A percentile compares a stretch with the other conserved stretches of the same genome.
Evolutionary conservation across 2,329 filamentous ascomycete genomes (phyloP).

Genomic region (Scolecobasidium constrictum): DNA sequence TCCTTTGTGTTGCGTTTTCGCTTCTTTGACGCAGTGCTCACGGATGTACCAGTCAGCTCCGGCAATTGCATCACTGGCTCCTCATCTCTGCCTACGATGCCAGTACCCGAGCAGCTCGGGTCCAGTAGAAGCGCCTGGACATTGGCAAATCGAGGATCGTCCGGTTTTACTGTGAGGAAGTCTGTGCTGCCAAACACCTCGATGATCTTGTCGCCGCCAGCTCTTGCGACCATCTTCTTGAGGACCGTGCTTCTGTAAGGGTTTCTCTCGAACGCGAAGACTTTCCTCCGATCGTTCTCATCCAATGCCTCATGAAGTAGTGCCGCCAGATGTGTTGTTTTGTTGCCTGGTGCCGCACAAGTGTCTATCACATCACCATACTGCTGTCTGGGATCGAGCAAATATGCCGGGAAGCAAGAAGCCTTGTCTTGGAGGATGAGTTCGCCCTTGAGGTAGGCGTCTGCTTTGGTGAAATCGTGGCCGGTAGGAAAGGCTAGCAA

Average conservation of each 20-base stretch:
- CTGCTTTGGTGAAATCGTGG: slow-evolving; percentile 59
- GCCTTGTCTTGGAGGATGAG: slow-evolving; percentile 95
- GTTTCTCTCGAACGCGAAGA: slow-evolving; percentile 77
- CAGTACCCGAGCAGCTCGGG: slow-evolving; percentile 90
- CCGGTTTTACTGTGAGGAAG: slow-evolving; percentile 66
- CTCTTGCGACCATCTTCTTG: slow-evolving; percentile 71
- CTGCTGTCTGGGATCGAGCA: slow-evolving; percentile 57
- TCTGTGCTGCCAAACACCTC: slow-evolving; percentile 65
- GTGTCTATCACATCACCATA: slow-evolving; percentile 80
- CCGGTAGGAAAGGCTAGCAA: slow-evolving; percentile 67
- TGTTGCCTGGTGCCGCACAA: slow-evolving; percentile 92
- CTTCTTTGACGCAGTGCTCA: slow-evolving; percentile 18
- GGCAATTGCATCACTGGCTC: slow-evolving; percentile 51
- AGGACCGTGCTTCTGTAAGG: slow-evolving; percentile 59
- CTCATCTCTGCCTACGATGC: slow-evolving; percentile 82
- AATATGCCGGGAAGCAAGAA: slow-evolving; percentile 88
- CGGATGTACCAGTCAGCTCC: slow-evolving; percentile 29
- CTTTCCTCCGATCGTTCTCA: slow-evolving; percentile 25
- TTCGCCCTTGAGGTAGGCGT: slow-evolving; percentile 63
- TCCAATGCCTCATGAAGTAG: slow-evolving; percentile 39
- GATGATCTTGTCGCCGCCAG: slow-evolving; percentile 58
- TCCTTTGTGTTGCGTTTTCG: slow-evolving; percentile 18
- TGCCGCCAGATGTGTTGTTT: slow-evolving; percentile 86
- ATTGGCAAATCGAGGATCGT: slow-evolving; percentile 23
- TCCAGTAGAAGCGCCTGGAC: slow-evolving; percentile 81